Percentiles rank a stretch among this genome's conserved stretches.
Conservation (phyloP, 176 grass and related monocot genomes). For the barley (Hordeum vulgare) region DNA sequence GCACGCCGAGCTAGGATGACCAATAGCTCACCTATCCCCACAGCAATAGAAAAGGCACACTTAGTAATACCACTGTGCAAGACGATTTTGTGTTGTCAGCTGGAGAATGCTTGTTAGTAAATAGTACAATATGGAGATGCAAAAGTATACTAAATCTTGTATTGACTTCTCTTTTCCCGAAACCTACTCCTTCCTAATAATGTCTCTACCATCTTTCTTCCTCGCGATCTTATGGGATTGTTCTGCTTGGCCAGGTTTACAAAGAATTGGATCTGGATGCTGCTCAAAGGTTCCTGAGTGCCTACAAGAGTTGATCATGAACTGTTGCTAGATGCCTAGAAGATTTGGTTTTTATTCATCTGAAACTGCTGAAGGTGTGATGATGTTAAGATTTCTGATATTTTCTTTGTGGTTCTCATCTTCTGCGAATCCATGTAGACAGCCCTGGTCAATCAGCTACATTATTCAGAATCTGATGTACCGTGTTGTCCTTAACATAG, state of each 20-base stretch:
- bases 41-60: not conserved
- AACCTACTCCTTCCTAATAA: not conserved
- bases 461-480: not conserved
- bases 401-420: not conserved
- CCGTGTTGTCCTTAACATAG: not conserved
- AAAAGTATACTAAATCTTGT: constrained; percentile 24
- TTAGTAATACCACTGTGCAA: not conserved
- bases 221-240: not conserved
- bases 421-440: not conserved
- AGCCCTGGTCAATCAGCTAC: not conserved
- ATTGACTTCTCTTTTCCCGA: not conserved
- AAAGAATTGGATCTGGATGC: constrained; percentile 66
- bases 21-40: constrained; percentile 48
- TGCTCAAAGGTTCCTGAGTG: constrained; percentile 54
- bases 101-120: no score
- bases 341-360: not conserved
- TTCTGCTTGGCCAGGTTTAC: constrained; percentile 57
- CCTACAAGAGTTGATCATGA: constrained; percentile 36
- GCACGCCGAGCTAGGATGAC: constrained; percentile 42
- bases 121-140: not conserved
- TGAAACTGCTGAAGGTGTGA: not conserved
- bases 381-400: not conserved
- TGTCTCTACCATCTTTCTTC: not conserved
- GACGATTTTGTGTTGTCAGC: not conserved
- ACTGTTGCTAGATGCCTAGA: not conserved